A percentile compares a stretch with the other conserved stretches of the same genome.
These are phyloP conservation scores for Triadica sebifera DNA, from an alignment of 345 rosid genomes.

Conservation along the genomic window DNA sequence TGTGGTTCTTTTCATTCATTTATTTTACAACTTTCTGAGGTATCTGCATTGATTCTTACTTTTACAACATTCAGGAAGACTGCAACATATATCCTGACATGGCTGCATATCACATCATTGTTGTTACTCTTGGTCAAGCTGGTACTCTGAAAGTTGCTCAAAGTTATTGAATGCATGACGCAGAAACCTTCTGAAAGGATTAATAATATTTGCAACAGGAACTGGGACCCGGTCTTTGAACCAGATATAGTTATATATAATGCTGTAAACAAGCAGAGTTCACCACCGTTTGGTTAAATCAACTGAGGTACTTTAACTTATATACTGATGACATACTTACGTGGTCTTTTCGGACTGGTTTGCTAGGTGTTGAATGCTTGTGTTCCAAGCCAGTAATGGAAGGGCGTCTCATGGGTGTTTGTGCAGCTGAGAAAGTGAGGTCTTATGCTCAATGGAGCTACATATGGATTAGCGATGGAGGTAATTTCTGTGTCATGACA, in stretches of 20 bases:
- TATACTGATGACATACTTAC: not conserved
- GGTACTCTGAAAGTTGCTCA: conserved; percentile 65
- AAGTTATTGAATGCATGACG: conserved; percentile 73
- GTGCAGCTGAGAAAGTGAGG: conserved; percentile 71
- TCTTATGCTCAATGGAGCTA: conserved; percentile 83
- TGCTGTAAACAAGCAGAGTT: conserved; percentile 70
- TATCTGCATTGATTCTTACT: too few species aligned
- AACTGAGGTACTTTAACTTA: not conserved
- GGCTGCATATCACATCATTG: conserved; percentile 80
- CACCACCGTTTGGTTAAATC: conserved; percentile 8
- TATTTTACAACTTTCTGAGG: conserved; percentile 10
- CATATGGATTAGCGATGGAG: conserved; percentile 98
- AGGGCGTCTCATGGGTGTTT: conserved; percentile 90
- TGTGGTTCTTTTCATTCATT: not conserved
- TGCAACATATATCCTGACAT: conserved; percentile 77
- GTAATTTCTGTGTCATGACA: conserved; percentile 38
- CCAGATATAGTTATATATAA: conserved; percentile 89
- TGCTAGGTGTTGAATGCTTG: conserved; percentile 83
- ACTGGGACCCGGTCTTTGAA: conserved; percentile 81
- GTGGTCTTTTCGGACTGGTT: conserved; percentile 12
- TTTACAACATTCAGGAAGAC: conserved; percentile 67
- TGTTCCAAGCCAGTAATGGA: conserved; percentile 78
- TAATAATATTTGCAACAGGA: conserved; percentile 45
- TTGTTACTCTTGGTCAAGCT: conserved; percentile 86
- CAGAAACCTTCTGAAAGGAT: conserved; percentile 55